Evolutionary conservation across 2,329 filamentous ascomycete genomes (phyloP).

Genomic region (Xenosphaeropsis pyriputrescens): DNA sequence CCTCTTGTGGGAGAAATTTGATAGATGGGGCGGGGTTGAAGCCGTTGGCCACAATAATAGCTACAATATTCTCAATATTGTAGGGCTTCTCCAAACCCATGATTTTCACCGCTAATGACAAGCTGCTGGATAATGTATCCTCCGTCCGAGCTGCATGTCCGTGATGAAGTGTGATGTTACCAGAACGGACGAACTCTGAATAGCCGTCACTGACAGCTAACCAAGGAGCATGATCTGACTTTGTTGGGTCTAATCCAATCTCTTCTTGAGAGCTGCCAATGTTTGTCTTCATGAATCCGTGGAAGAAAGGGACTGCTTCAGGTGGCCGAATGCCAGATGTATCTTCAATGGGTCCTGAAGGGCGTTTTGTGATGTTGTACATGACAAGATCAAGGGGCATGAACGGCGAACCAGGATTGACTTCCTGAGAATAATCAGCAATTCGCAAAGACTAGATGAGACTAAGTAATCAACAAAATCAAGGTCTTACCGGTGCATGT

Average conservation of each 20-base stretch:
- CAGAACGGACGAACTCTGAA: slow-evolving; percentile 55
- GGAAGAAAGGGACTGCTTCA: slow-evolving; percentile 37
- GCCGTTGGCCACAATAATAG: slow-evolving; percentile 62
- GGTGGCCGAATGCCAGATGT: slow-evolving; percentile 47
- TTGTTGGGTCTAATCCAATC: slow-evolving; percentile 18
- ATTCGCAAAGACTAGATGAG: too few species aligned
- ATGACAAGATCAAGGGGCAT: slow-evolving; percentile 59
- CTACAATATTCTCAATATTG: slow-evolving; percentile 39
- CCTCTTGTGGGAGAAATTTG: slow-evolving; percentile 42
- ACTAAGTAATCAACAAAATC: too few species aligned
- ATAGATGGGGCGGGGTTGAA: slow-evolving; percentile 52
- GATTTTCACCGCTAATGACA: slow-evolving; percentile 17
- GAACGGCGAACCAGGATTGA: slow-evolving; percentile 40
- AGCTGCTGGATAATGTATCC: slow-evolving; percentile 3
- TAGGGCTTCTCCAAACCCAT: slow-evolving; percentile 2
- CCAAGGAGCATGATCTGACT: slow-evolving; percentile 36
- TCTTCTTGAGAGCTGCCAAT: slow-evolving; percentile 39
- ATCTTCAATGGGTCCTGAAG: slow-evolving; percentile 40
- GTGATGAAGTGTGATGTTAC: slow-evolving; percentile 30
- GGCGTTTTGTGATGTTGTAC: slow-evolving; percentile 53
- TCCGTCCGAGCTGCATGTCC: slow-evolving; percentile 8
- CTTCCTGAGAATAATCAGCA: too few species aligned
- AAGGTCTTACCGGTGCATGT: too few species aligned
- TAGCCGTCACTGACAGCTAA: slow-evolving; percentile 61
- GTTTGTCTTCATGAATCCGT: slow-evolving; percentile 31